A percentile compares a stretch with the other conserved stretches of the same genome.
Evolutionary conservation across 305 asterid species (phyloP).

Genomic region (Solanum hybrid): DNA sequence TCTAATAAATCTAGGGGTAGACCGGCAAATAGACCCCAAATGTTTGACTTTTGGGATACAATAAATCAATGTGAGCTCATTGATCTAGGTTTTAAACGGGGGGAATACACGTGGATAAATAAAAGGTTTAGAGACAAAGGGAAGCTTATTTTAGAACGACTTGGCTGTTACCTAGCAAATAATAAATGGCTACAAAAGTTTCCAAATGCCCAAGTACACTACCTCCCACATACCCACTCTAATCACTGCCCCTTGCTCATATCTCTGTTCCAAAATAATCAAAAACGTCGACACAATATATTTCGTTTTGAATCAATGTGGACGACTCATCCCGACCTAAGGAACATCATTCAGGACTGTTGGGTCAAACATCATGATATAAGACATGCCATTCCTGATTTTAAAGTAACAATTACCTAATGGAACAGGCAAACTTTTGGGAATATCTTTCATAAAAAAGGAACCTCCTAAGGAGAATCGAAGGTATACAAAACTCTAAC

Average conservation of each 20-base stretch:
- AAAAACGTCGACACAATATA: background rate
- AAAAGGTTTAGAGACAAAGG: background rate
- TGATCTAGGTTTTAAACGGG: background rate
- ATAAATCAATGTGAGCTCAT: background rate
- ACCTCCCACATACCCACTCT: background rate
- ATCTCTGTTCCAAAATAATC: background rate
- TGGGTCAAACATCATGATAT: background rate
- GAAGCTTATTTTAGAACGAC: background rate
- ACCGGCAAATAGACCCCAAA: background rate
- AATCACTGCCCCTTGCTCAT: background rate
- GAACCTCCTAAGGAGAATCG: background rate
- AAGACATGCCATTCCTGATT: background rate
- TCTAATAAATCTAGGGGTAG: background rate
- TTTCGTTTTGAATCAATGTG: background rate
- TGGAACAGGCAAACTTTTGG: background rate
- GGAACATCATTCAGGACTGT: background rate
- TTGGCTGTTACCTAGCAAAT: background rate
- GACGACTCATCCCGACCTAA: background rate
- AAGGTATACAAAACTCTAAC: background rate
- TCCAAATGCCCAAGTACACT: background rate
- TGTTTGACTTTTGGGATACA: background rate
- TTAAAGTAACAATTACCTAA: background rate
- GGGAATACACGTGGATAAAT: background rate
- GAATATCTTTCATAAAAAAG: background rate
- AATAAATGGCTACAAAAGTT: background rate